Base-by-base conservation (phyloP, 1,284 basidiomycete species). In the Laetiporus sulphureus region DNA sequence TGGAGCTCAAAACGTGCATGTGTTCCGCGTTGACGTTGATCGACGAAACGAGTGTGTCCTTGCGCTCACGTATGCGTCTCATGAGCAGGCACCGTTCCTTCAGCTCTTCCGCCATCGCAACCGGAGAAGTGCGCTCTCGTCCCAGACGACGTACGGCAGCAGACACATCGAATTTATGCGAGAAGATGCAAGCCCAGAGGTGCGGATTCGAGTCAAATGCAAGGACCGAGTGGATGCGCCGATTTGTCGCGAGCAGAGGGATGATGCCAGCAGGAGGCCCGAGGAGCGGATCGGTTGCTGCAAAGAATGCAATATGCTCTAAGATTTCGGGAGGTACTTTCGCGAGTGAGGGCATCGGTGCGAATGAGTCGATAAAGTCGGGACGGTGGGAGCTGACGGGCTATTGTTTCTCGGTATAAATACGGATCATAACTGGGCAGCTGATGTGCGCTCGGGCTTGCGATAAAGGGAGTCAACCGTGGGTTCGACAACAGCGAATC, bases 81-180 rank as follows among this genome's bases (percentile, higher is more conserved):
- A 87, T 59, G 38, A 69, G 58, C 15, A 60, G 54, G 55, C 71
- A 85, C 45, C 84, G 65, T 22, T 66, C 68, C 52, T 66, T 50
- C 72, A 66, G 45, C 64, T 69, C 67, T 7, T 55, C 54, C 5
- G 62, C 54, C 20, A 67, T 51, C 23, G 60, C 59, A 12, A 48
- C 32, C 5, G 62, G 53, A 8, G 53, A 48, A 0, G 52, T 32
- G 7, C 41, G 24, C 7, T 46, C 48, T 3, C 39, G 38, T 1
- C 57, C 59, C 5, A 67, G 45, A 6, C 66, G 54, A 12, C 62
- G 58, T 0, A 48, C 15, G 15, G 57, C 48, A 1, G 60, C 41
- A 12, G 51, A 48, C 16, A 50, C 38, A 51, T 76, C 73, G 49
- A 73, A 77, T 32, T 65, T 63, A 30, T 48, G 50, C 10, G 57